phyloP scores from a whole-genome alignment of 495 filamentous ascomycete genomes.

The Lepraria neglecta region DNA sequence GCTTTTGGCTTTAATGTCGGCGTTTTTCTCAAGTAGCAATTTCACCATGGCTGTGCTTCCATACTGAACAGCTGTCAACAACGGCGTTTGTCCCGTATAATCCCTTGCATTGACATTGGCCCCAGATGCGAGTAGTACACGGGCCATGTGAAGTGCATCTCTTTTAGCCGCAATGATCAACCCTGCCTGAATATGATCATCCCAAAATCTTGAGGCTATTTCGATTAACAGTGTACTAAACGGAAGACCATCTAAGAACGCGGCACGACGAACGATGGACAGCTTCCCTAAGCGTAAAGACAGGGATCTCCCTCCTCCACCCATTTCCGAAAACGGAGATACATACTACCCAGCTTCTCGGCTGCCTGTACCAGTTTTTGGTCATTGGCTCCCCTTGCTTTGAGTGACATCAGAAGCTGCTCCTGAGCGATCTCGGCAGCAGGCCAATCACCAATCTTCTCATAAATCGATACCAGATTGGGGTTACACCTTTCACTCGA shows the following conservation, averaged over 20 bases:
- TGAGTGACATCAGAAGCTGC: not conserved
- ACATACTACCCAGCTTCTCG: not conserved
- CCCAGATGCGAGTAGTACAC: not conserved
- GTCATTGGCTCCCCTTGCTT: not conserved
- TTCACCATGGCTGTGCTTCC: not conserved
- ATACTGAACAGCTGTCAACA: not conserved
- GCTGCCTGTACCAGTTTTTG: not conserved
- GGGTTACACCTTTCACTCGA: not conserved
- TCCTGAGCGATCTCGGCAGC: constrained; percentile 9
- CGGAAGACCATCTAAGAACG: not conserved
- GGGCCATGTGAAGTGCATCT: not conserved
- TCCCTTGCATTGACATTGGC: not conserved
- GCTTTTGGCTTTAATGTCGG: not conserved
- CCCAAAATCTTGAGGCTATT: not conserved
- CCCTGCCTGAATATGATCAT: not conserved
- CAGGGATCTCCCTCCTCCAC: not conserved
- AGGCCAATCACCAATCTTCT: constrained; percentile 4
- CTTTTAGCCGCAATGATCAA: not conserved
- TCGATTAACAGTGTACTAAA: not conserved
- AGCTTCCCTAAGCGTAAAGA: accelerated
- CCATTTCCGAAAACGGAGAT: not conserved
- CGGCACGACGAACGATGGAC: not conserved
- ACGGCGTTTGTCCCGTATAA: not conserved
- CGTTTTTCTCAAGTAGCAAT: not conserved
- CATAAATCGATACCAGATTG: constrained; percentile 4